Percentiles rank a stretch among this genome's conserved stretches.
Conservation (phyloP, 768 basidiomycete species). For the Saitozyma podzolica region DNA sequence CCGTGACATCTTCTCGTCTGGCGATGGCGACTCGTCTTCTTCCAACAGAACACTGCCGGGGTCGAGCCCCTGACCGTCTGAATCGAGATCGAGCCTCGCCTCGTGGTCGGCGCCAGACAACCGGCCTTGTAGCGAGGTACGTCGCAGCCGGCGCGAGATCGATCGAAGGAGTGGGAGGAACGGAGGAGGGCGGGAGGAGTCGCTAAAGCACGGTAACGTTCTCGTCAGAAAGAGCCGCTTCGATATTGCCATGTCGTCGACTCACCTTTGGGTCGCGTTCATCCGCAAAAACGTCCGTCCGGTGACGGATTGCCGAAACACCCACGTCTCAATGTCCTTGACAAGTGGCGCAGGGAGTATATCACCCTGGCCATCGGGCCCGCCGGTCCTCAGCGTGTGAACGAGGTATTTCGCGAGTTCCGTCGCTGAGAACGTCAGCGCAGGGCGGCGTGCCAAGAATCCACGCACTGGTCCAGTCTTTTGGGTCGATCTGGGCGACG, state of each 20-base stretch:
- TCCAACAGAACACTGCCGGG: slow-evolving; percentile 32
- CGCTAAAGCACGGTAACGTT: slow-evolving; percentile 5
- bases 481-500: slow-evolving; percentile 34
- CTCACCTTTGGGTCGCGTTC: slow-evolving; percentile 3
- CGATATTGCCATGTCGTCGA: slow-evolving; percentile 18
- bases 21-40: slow-evolving; percentile 26
- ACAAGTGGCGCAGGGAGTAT: slow-evolving; percentile 35
- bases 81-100: background rate
- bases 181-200: slow-evolving; percentile 32
- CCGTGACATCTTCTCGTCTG: slow-evolving; percentile 21
- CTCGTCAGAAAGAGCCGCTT: slow-evolving; percentile 21
- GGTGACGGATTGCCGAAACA: slow-evolving; percentile 32
- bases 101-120: slow-evolving; percentile 5
- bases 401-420: slow-evolving; percentile 39
- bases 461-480: slow-evolving; percentile 35
- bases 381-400: slow-evolving; percentile 35
- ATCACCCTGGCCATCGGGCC: slow-evolving; percentile 31
- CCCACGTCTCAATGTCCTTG: slow-evolving; percentile 48
- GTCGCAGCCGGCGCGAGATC: slow-evolving; percentile 37
- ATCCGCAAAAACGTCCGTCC: slow-evolving; percentile 36
- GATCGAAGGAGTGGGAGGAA: slow-evolving; percentile 40
- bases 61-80: background rate
- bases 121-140: slow-evolving; percentile 31
- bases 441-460: no score
- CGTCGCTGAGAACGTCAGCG: slow-evolving; percentile 20